Evolutionary conservation across 805 yeast species (phyloP).

Genomic region (Wickerhamiella alocasiicola): DNA sequence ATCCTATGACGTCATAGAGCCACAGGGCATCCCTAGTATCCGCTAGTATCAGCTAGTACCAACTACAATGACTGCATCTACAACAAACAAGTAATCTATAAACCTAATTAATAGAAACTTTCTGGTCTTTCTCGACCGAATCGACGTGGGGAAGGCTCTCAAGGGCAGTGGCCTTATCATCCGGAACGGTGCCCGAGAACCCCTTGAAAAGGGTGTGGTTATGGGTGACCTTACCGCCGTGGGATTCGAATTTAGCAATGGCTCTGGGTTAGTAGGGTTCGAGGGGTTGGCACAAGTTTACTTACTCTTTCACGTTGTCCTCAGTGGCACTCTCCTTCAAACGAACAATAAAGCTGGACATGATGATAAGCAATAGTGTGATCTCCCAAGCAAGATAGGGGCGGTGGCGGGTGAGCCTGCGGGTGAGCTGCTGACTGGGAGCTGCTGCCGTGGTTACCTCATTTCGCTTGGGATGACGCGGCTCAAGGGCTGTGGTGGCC

Average conservation of each 20-base stretch:
- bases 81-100: neutral
- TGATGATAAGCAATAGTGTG: neutral
- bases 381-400: no score
- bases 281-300: no score
- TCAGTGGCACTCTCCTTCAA: slow-evolving; percentile 19
- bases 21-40: no score
- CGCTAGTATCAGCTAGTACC: neutral
- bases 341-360: slow-evolving; percentile 14
- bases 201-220: slow-evolving; percentile 28
- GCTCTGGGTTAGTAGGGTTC: slow-evolving; percentile 11
- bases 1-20: no score
- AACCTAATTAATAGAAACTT: slow-evolving; percentile 20
- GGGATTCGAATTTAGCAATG: slow-evolving; percentile 17
- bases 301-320: slow-evolving; percentile 18
- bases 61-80: neutral
- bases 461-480: no score
- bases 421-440: no score
- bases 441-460: no score
- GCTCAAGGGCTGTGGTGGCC: no score
- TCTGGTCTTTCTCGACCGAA: slow-evolving; percentile 25
- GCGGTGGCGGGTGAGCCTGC: no score
- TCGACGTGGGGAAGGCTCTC: slow-evolving; percentile 21
- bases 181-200: slow-evolving; percentile 26
- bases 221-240: slow-evolving; percentile 25
- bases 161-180: slow-evolving; percentile 22